phyloP scores from a whole-genome alignment of 805 yeast genomes.

The Wickerhamomyces silvicola region DNA sequence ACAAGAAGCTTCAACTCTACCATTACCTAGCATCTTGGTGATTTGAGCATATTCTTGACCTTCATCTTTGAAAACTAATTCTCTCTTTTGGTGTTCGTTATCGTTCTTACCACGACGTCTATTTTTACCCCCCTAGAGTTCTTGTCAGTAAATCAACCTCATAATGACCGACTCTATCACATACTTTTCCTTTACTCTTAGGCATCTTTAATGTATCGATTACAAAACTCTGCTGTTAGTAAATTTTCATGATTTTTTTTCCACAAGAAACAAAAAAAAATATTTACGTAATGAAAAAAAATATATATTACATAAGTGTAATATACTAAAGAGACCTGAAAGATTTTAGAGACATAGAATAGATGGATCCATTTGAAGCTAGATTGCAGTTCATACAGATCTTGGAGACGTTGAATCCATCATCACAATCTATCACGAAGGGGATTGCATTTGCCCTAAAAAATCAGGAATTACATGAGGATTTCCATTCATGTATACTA shows the following conservation, averaged over 20 bases:
- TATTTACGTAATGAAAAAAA: not conserved
- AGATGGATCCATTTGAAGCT: constrained; percentile 93
- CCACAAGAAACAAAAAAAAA: not conserved
- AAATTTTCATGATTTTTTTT: constrained; percentile 8
- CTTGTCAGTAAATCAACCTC: no score
- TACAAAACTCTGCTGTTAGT: not conserved
- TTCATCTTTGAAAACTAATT: constrained; percentile 84
- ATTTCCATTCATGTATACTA: constrained; percentile 58
- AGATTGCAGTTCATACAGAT: constrained; percentile 67
- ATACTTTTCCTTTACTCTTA: constrained; percentile 56
- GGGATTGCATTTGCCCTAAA: constrained; percentile 38
- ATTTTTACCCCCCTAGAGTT: constrained; percentile 70
- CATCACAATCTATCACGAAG: constrained; percentile 38
- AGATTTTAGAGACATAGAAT: no score
- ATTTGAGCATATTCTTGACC: constrained; percentile 99
- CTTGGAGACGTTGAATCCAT: constrained; percentile 59
- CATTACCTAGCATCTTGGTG: constrained; percentile 96
- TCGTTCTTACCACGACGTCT: constrained; percentile 98
- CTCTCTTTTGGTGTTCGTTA: constrained; percentile 87
- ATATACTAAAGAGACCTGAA: no score
- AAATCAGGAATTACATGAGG: constrained; percentile 56
- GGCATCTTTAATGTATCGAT: constrained; percentile 43
- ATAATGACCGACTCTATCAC: not conserved
- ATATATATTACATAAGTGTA: not conserved
- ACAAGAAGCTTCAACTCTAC: constrained; percentile 91